A percentile compares a stretch with the other conserved stretches of the same genome.
Conservation (phyloP, 352 stramenopile species). For the Phytophthora pistaciae region DNA sequence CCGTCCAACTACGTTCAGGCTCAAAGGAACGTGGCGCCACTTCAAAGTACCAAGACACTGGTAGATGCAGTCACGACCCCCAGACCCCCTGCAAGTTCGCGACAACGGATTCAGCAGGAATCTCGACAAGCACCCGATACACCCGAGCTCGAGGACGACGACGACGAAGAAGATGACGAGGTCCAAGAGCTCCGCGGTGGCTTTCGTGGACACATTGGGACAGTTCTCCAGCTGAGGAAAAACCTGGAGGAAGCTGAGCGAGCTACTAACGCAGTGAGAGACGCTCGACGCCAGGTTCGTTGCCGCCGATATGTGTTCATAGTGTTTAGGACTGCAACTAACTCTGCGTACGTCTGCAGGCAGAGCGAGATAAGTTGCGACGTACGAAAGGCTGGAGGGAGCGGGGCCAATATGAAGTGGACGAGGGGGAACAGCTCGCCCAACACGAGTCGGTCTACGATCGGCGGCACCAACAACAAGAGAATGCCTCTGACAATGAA, state of each 20-base stretch:
- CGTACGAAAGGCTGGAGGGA: constrained; percentile 25
- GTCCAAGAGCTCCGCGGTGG: constrained; percentile 20
- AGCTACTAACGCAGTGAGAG: constrained; percentile 40
- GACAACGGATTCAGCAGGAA: constrained; percentile 32
- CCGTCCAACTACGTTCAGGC: constrained; percentile 77
- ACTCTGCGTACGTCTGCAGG: constrained; percentile 12
- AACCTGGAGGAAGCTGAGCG: constrained; percentile 54
- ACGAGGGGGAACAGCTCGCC: constrained; percentile 19
- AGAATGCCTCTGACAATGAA: constrained; percentile 6
- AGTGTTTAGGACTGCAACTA: not conserved
- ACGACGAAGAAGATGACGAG: constrained; percentile 25
- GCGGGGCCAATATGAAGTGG: constrained; percentile 8
- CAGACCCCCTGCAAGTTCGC: constrained; percentile 8
- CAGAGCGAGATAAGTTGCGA: constrained; percentile 26
- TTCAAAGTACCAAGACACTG: constrained; percentile 1
- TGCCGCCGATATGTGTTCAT: too few relatives aligned
- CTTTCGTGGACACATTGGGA: constrained; percentile 28
- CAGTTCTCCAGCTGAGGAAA: constrained; percentile 53
- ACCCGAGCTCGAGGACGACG: constrained; percentile 20
- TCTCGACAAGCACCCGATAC: constrained; percentile 10
- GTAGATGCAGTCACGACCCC: constrained; percentile 16
- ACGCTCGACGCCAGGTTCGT: constrained; percentile 47
- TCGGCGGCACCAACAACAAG: constrained; percentile 6
- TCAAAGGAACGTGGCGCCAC: constrained; percentile 7
- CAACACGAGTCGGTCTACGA: not conserved